Conservation (phyloP, 1,139 yeast species). For the Suhomyces ambrosiae region DNA sequence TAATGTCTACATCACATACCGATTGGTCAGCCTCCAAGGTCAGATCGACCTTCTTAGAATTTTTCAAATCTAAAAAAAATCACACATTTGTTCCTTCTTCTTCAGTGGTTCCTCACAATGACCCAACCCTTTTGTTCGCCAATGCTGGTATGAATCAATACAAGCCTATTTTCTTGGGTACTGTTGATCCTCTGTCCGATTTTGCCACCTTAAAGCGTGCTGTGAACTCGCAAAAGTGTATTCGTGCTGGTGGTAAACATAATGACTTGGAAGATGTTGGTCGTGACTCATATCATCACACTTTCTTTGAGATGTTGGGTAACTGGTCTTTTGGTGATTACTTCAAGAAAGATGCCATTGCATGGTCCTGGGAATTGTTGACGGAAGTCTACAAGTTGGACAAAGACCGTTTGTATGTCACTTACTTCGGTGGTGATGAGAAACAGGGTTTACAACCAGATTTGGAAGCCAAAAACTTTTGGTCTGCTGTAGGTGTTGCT, state of each 20-base stretch:
- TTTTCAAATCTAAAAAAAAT: conserved; percentile 59
- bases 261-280: conserved; percentile 99
- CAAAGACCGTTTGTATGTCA: conserved; percentile 81
- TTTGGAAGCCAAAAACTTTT: conserved; percentile 84
- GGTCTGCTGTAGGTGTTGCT: conserved; percentile 86
- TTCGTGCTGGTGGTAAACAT: conserved; percentile 99
- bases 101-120: conserved; percentile 96
- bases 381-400: conserved; percentile 81
- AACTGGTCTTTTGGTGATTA: conserved; percentile 99
- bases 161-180: conserved; percentile 94
- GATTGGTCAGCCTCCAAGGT: conserved; percentile 76
- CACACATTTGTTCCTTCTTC: conserved; percentile 91
- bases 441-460: conserved; percentile 87
- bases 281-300: conserved; percentile 94
- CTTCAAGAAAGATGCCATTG: conserved; percentile 90
- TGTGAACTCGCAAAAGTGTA: conserved; percentile 94
- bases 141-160: conserved; percentile 99
- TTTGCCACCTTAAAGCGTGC: conserved; percentile 85
- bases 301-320: conserved; percentile 98
- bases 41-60: conserved; percentile 84
- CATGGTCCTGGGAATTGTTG: conserved; percentile 86
- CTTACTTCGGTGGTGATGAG: conserved; percentile 93
- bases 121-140: conserved; percentile 92
- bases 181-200: conserved; percentile 92
- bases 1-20: conserved; percentile 21